phyloP scores from a whole-genome alignment of 768 basidiomycete species.

The Cyathus striatus region DNA sequence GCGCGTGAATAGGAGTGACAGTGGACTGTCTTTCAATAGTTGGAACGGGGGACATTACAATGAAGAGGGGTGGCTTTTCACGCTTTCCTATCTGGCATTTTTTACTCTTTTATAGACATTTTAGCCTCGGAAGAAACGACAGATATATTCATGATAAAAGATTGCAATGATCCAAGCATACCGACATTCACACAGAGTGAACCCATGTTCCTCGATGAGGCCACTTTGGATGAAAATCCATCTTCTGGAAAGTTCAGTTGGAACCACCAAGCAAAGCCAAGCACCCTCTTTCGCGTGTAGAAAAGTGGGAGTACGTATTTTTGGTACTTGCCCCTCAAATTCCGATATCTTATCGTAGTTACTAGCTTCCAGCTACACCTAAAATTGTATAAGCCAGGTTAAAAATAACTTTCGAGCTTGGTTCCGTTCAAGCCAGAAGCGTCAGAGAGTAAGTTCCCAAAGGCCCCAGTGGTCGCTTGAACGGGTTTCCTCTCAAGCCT shows the following conservation, averaged over 20 bases:
- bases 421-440: too few species aligned
- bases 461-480: too few species aligned
- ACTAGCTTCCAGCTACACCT: too few species aligned
- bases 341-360: not conserved
- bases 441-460: too few species aligned
- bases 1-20: conserved; percentile 5
- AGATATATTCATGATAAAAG: not conserved
- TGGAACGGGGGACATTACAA: conserved; percentile 9
- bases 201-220: not conserved
- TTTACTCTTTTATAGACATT: not conserved
- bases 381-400: too few species aligned
- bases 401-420: too few species aligned
- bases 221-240: not conserved
- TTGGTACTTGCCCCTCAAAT: not conserved
- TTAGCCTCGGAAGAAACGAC: not conserved
- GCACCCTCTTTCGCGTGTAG: not conserved
- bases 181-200: not conserved
- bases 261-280: conserved; percentile 1
- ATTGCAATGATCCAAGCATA: not conserved
- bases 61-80: not conserved
- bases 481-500: too few species aligned
- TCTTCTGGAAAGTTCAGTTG: not conserved
- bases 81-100: not conserved
- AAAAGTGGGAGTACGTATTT: not conserved
- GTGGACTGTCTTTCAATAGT: conserved; percentile 3